These are phyloP conservation scores for Nakazawaea holstii DNA, from an alignment of 805 yeast species.

Conservation along the genomic window DNA sequence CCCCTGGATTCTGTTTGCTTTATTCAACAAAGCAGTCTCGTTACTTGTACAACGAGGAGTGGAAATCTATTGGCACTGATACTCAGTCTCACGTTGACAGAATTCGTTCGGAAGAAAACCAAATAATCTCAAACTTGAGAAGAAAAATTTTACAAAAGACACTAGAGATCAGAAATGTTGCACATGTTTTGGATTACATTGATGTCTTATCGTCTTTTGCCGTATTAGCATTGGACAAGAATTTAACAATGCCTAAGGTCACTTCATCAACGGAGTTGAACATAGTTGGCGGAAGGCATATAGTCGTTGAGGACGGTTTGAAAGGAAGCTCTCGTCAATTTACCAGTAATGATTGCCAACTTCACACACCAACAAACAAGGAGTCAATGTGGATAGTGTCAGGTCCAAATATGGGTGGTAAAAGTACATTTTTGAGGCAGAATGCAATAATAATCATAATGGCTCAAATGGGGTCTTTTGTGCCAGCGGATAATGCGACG, in stretches of 20 bases:
- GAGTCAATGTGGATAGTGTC: conserved; percentile 57
- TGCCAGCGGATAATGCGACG: conserved; percentile 60
- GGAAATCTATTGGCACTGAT: conserved; percentile 46
- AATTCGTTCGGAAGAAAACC: conserved; percentile 51
- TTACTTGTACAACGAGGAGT: conserved; percentile 37
- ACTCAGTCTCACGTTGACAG: conserved; percentile 38
- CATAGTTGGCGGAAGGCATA: conserved; percentile 69
- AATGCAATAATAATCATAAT: conserved; percentile 64
- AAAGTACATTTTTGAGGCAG: conserved; percentile 70
- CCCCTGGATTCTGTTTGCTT: neutral
- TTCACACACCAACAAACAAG: conserved; percentile 16
- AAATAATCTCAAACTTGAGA: conserved; percentile 45
- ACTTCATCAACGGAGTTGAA: conserved; percentile 40
- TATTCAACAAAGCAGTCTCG: conserved; percentile 16
- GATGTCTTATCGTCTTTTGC: conserved; percentile 78
- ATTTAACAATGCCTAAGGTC: conserved; percentile 62
- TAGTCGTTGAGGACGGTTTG: conserved; percentile 79
- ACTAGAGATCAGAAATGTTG: conserved; percentile 41
- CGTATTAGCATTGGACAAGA: conserved; percentile 58
- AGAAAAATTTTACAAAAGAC: conserved; percentile 37
- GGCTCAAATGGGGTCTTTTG: conserved; percentile 70
- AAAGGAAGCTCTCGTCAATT: conserved; percentile 42
- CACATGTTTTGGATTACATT: conserved; percentile 53
- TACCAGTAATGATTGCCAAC: conserved; percentile 36
- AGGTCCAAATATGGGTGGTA: conserved; percentile 90